These are phyloP conservation scores for Seminavis robusta DNA, from an alignment of 108 stramenopile genomes.

Conservation along the genomic window DNA sequence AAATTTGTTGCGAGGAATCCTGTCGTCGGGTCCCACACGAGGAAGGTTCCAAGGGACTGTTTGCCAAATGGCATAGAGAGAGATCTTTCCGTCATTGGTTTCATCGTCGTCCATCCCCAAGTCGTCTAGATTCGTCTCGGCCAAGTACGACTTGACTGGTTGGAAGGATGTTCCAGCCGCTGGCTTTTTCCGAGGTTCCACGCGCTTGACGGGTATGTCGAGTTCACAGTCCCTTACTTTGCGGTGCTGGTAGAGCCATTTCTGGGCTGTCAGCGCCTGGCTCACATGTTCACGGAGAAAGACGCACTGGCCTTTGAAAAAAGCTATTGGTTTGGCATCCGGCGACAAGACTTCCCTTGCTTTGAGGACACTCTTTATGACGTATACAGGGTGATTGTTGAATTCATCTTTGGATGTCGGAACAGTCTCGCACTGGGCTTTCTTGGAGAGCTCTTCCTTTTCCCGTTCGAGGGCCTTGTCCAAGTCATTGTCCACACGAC, in stretches of 20 bases:
- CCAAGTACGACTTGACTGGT: constrained; percentile 64
- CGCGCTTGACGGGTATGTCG: constrained; percentile 49
- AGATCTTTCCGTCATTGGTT: constrained; percentile 45
- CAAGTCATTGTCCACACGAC: neutral
- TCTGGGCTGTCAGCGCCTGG: constrained; percentile 52
- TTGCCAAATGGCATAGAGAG: constrained; percentile 81
- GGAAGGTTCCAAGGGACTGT: constrained; percentile 66
- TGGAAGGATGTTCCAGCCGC: constrained; percentile 37
- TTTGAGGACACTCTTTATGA: constrained; percentile 62
- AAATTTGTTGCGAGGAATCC: constrained; percentile 75
- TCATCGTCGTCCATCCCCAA: too few species aligned
- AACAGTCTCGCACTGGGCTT: constrained; percentile 54
- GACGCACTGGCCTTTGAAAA: constrained; percentile 86
- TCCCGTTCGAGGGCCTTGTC: constrained; percentile 45
- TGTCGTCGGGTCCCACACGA: constrained; percentile 59
- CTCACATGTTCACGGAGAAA: constrained; percentile 70
- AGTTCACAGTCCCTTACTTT: constrained; percentile 64
- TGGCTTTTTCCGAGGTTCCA: constrained; percentile 67
- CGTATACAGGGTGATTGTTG: constrained; percentile 69
- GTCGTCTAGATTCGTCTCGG: constrained; percentile 27
- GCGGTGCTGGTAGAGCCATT: constrained; percentile 80
- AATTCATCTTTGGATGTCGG: constrained; percentile 77
- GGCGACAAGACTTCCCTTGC: constrained; percentile 71
- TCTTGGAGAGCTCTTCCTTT: constrained; percentile 33
- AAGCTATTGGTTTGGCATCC: constrained; percentile 63